A percentile compares a stretch with the other conserved stretches of the same genome.
Conservation (phyloP, 1,284 basidiomycete species). For the Cutaneotrichosporon sp. region DNA sequence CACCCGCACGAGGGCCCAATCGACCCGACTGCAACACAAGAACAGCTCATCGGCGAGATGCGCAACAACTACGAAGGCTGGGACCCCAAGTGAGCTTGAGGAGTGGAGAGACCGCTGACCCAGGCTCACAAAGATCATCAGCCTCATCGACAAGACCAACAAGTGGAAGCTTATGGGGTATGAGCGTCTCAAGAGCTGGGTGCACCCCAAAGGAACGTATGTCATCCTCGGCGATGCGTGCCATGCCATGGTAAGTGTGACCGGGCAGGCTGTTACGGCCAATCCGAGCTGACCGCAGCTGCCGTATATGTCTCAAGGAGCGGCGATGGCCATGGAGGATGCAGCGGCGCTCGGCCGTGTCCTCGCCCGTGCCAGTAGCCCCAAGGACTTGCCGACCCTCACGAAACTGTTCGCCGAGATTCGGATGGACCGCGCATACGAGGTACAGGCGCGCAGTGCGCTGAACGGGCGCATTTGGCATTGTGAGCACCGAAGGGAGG, state of each 20-base stretch:
- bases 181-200: slow-evolving; percentile 15
- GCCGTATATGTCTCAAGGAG: slow-evolving; percentile 27
- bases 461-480: slow-evolving; percentile 25
- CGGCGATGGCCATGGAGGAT: slow-evolving; percentile 24
- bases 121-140: slow-evolving; percentile 22
- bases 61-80: slow-evolving; percentile 21
- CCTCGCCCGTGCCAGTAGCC: slow-evolving; percentile 6
- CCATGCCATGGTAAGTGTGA: slow-evolving; percentile 17
- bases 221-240: slow-evolving; percentile 21
- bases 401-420: slow-evolving; percentile 14
- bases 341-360: slow-evolving; percentile 23
- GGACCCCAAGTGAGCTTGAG: slow-evolving; percentile 11
- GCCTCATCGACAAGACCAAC: slow-evolving; percentile 17
- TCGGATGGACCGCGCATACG: slow-evolving; percentile 15
- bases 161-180: slow-evolving; percentile 26
- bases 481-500: background rate
- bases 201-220: slow-evolving; percentile 16
- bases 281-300: background rate
- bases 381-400: slow-evolving; percentile 1
- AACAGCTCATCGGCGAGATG: slow-evolving; percentile 19
- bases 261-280: background rate
- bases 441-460: slow-evolving; percentile 19
- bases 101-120: background rate
- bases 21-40: slow-evolving; percentile 3
- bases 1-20: slow-evolving; percentile 14